Evolutionary conservation across 2,329 filamentous ascomycete species (phyloP).

Genomic region (Grosmannia clavigera): DNA sequence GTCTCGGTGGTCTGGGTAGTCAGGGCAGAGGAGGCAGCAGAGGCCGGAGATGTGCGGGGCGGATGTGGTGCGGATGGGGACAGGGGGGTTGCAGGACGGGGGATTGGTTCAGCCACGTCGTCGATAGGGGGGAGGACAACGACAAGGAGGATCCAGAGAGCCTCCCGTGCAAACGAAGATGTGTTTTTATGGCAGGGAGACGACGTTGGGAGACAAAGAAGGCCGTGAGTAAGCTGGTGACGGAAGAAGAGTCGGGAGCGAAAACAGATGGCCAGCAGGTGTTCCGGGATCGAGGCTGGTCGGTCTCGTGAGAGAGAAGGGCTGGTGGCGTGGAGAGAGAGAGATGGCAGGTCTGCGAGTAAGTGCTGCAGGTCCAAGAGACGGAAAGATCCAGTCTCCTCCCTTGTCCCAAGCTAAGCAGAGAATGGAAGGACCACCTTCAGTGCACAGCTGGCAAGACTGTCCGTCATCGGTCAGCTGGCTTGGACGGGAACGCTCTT

Average conservation of each 20-base stretch:
- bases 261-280: no score
- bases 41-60: background rate
- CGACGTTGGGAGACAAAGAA: background rate
- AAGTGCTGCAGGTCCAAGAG: background rate
- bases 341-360: background rate
- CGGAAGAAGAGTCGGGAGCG: no score
- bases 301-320: background rate
- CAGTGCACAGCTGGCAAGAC: background rate
- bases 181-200: background rate
- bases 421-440: background rate
- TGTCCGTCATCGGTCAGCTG: background rate
- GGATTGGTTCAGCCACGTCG: slow-evolving; percentile 13
- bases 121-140: slow-evolving; percentile 1
- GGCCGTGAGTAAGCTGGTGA: no score
- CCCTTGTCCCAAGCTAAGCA: background rate
- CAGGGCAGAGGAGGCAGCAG: background rate
- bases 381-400: background rate
- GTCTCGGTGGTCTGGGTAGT: background rate
- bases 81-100: slow-evolving; percentile 9
- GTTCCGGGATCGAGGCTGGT: no score
- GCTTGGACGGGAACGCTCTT: background rate
- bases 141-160: slow-evolving; percentile 10
- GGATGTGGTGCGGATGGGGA: slow-evolving; percentile 7
- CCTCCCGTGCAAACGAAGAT: slow-evolving; percentile 9
- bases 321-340: background rate